Base-by-base conservation (phyloP, 2,329 filamentous ascomycete genomes). In the Aspergillus intermedius region DNA sequence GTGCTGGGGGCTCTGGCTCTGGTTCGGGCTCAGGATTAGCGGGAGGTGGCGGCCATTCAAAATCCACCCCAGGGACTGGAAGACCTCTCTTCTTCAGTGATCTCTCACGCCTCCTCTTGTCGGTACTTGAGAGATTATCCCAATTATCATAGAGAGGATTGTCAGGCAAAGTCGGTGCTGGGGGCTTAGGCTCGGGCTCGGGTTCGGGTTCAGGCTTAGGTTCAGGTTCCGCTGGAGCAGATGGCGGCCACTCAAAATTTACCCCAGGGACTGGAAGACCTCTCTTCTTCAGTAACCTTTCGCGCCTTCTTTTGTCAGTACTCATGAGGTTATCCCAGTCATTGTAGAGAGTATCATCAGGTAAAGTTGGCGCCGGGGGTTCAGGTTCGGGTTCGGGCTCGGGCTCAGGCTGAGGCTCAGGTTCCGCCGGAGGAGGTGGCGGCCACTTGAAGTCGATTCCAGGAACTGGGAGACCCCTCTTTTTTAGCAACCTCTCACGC, bases 251-350 rank as follows among this genome's bases (percentile, higher is more conserved):
- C 34, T 60, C 55, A 17, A 63, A 60, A 21, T 64, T 59, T 30
- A 60, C 60, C 19, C 61, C 61, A 2, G 62, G 62, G 13, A 65
- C 59, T 13, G 61, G 60, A 30, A 64, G 60, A 42, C 54, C 61
- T 45, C 63, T 64, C 37, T 55, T 57, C 4, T 50, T 52, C 8
- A 64, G 25, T 25, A 55, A 53, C 47, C 61, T 64, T 43, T 71
- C 68, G 47, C 70, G 69, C 53, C 71, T 72, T 58, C 76, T 75
- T 45, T 73, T 72, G 5, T 74, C 69, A 47, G 72, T 73, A 2
- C 67, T 65, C 19, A 60, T 63, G 48, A 68, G 57, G 10, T 49
- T 58, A 12, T 55, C 53, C 64, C 66, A 72, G 5, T 56, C 54
- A 10, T 68, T 64, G 37, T 68, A 66, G 3, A 66, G 54, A 42